These are phyloP conservation scores for Phaeosphaeriaceae sp. DNA, from an alignment of 2,329 filamentous ascomycete species.

Conservation along the genomic window DNA sequence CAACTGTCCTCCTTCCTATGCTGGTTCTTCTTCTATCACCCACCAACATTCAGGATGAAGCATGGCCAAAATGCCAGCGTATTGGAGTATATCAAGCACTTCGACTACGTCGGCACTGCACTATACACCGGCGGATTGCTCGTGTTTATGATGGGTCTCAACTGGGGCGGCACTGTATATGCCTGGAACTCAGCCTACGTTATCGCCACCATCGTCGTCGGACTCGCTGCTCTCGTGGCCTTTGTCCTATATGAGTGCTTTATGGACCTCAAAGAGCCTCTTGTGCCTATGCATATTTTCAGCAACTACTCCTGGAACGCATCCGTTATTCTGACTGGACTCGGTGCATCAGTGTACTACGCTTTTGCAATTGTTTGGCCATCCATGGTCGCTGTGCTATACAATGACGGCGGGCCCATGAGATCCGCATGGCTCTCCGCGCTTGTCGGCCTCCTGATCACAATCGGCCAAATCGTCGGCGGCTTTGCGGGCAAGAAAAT, in stretches of 20 bases:
- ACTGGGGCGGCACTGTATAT: slow-evolving; percentile 39
- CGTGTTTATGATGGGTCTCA: slow-evolving; percentile 26
- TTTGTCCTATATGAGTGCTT: slow-evolving; percentile 47
- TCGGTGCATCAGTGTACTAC: slow-evolving; percentile 47
- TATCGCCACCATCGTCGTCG: slow-evolving; percentile 49
- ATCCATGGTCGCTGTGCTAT: slow-evolving; percentile 27
- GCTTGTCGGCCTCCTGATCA: slow-evolving; percentile 31
- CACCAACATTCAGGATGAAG: slow-evolving; percentile 27
- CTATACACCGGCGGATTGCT: slow-evolving; percentile 24
- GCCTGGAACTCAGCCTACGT: slow-evolving; percentile 53
- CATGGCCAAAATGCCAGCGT: slow-evolving; percentile 25
- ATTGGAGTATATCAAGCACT: slow-evolving; percentile 28
- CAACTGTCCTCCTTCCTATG: slow-evolving; percentile 20
- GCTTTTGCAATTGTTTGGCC: slow-evolving; percentile 46
- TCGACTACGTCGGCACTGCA: slow-evolving; percentile 26
- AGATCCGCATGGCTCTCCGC: slow-evolving; percentile 11
- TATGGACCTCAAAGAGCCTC: slow-evolving; percentile 34
- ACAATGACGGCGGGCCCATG: slow-evolving; percentile 22
- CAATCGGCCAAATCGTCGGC: slow-evolving; percentile 34
- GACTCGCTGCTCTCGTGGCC: slow-evolving; percentile 40
- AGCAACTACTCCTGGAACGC: slow-evolving; percentile 38
- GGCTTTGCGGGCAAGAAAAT: slow-evolving; percentile 25
- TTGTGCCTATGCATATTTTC: slow-evolving; percentile 46
- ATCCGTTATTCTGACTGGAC: slow-evolving; percentile 31
- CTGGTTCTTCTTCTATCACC: slow-evolving; percentile 30